phyloP scores from a whole-genome alignment of 257 asterid species.

The Solanum neorickii region DNA sequence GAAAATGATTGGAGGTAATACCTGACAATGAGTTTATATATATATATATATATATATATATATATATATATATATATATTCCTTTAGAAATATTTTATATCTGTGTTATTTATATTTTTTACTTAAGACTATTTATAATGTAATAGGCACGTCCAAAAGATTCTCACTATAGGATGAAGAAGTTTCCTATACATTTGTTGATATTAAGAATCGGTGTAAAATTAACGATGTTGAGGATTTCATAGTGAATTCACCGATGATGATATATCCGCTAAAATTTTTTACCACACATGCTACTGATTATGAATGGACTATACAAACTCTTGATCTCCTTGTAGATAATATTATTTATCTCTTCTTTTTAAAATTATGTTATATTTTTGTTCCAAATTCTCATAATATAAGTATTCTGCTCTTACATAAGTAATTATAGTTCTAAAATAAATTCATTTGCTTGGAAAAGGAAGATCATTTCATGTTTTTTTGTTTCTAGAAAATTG shows the following conservation, averaged over 20 bases:
- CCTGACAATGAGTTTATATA: no score
- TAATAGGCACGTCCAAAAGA: background rate
- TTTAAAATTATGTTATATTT: no score
- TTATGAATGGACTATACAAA: no score
- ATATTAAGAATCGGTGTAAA: background rate
- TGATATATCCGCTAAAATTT: background rate
- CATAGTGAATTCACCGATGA: no score
- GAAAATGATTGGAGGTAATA: background rate
- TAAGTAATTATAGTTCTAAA: no score
- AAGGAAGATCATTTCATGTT: background rate
- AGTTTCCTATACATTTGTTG: background rate
- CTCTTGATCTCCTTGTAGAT: background rate
- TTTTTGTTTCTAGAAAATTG: background rate
- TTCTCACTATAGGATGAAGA: background rate
- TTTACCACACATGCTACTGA: background rate
- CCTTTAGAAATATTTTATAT: no score
- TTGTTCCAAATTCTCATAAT: no score
- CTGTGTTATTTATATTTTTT: background rate
- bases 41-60: no score
- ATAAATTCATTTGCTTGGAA: no score
- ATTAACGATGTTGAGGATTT: background rate
- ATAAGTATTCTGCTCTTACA: no score
- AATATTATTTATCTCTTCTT: no score
- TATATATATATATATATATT: no score
- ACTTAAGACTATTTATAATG: background rate